phyloP scores from a whole-genome alignment of 2,329 filamentous ascomycete species.

The Aspergillus quadricinctus region DNA sequence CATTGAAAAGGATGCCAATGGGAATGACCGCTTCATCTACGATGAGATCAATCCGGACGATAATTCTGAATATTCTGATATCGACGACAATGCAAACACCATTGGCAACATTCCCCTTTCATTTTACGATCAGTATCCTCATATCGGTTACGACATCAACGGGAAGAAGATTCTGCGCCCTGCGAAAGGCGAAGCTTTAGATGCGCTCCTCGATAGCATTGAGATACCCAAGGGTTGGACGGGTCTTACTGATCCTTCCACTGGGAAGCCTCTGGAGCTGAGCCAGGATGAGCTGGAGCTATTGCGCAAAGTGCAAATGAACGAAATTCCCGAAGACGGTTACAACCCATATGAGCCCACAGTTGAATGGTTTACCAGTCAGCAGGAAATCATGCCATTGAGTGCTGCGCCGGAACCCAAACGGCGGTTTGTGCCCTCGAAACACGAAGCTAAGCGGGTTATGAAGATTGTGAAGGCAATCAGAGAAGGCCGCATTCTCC shows the following conservation, averaged over 20 bases:
- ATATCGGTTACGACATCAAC: slow-evolving; percentile 98
- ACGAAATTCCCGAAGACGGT: slow-evolving; percentile 79
- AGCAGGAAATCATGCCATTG: slow-evolving; percentile 88
- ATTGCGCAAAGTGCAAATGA: slow-evolving; percentile 80
- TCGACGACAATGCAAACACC: slow-evolving; percentile 74
- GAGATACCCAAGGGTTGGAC: slow-evolving; percentile 98
- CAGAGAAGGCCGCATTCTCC: slow-evolving; percentile 85
- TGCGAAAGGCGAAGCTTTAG: slow-evolving; percentile 86
- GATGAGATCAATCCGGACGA: slow-evolving; percentile 91
- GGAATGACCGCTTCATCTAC: slow-evolving; percentile 85
- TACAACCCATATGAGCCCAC: slow-evolving; percentile 94
- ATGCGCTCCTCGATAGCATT: slow-evolving; percentile 91
- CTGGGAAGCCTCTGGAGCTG: slow-evolving; percentile 85
- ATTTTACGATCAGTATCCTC: slow-evolving; percentile 96
- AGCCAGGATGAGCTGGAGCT: slow-evolving; percentile 85
- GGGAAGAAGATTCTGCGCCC: slow-evolving; percentile 97
- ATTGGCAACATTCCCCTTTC: slow-evolving; percentile 91
- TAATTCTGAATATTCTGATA: slow-evolving; percentile 91
- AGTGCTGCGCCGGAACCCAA: slow-evolving; percentile 95
- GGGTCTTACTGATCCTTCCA: slow-evolving; percentile 86
- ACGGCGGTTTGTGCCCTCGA: slow-evolving; percentile 89
- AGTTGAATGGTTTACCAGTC: slow-evolving; percentile 89
- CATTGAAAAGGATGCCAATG: slow-evolving; percentile 77
- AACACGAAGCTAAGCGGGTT: slow-evolving; percentile 91
- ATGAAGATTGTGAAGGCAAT: slow-evolving; percentile 98